These are phyloP conservation scores for Mucor racemosus DNA, from an alignment of 371 early-diverging fungal species.

Conservation along the genomic window DNA sequence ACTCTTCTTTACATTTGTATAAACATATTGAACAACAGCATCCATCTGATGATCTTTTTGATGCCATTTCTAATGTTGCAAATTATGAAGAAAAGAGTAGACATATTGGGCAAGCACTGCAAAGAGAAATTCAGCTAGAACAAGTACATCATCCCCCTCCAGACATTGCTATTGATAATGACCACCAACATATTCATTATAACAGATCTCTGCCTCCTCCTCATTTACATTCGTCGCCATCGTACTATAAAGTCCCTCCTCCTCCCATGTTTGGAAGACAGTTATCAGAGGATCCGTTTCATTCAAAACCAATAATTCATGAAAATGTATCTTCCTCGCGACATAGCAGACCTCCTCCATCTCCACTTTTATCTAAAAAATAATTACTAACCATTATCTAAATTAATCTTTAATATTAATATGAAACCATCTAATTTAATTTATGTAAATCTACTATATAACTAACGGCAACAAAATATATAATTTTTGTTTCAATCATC, in stretches of 20 bases:
- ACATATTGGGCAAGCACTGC: background rate
- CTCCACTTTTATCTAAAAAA: background rate
- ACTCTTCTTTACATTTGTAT: background rate
- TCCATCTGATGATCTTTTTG: background rate
- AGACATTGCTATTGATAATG: background rate
- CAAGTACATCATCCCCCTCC: background rate
- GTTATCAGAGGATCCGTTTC: constrained; percentile 9
- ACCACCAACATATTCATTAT: background rate
- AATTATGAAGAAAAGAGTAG: constrained; percentile 1
- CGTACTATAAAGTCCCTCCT: background rate
- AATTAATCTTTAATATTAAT: too few relatives aligned
- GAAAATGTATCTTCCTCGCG: background rate
- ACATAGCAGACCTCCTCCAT: background rate
- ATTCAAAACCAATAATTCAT: constrained; percentile 7
- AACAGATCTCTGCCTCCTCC: constrained; percentile 7
- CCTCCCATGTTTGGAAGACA: constrained; percentile 5
- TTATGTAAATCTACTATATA: too few relatives aligned
- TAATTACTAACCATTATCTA: background rate
- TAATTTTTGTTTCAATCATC: too few relatives aligned
- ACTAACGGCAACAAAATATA: too few relatives aligned
- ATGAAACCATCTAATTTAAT: too few relatives aligned
- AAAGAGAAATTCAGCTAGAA: background rate
- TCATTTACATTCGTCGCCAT: background rate
- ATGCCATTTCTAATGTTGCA: background rate
- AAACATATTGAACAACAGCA: background rate